Evolutionary conservation across 2,329 filamentous ascomycete genomes (phyloP).

Genomic region (Arthrobotrys sphaeroides): DNA sequence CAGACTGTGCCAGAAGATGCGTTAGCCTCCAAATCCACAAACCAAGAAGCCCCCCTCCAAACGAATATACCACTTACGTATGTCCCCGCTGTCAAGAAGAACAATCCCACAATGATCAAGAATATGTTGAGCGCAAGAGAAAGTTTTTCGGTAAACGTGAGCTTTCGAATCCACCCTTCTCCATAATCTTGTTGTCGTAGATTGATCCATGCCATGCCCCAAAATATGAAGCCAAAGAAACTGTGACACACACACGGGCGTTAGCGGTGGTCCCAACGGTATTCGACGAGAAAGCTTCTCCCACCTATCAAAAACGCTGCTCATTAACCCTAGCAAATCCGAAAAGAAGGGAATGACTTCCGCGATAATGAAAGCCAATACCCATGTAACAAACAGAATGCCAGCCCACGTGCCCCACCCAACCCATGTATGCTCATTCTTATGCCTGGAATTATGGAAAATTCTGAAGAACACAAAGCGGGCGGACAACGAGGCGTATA

Average conservation of each 20-base stretch:
- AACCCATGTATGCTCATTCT: conserved; percentile 79
- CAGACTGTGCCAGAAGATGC: conserved; percentile 4
- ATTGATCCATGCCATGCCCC: conserved; percentile 81
- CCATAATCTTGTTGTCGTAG: conserved; percentile 68
- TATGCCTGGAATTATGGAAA: conserved; percentile 81
- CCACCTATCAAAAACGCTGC: conserved; percentile 55
- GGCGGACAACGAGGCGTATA: conserved; percentile 89
- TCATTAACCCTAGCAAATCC: conserved; percentile 69
- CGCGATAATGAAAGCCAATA: conserved; percentile 90
- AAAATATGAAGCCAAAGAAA: conserved; percentile 96
- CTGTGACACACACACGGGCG: conserved; percentile 82
- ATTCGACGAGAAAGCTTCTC: conserved; percentile 64
- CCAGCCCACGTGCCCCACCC: conserved; percentile 82
- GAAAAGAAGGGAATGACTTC: conserved; percentile 95
- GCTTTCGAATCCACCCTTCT: conserved; percentile 57
- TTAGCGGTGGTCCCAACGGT: conserved; percentile 74
- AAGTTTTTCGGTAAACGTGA: conserved; percentile 62
- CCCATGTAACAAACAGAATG: conserved; percentile 79
- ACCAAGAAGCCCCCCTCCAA: conserved; percentile 57
- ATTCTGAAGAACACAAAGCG: conserved; percentile 92
- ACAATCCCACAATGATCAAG: conserved; percentile 78
- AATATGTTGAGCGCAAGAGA: conserved; percentile 74
- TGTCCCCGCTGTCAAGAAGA: conserved; percentile 83
- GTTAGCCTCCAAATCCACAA: conserved; percentile 27
- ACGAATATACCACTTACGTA: conserved; percentile 69